Percentiles rank a stretch among this genome's conserved stretches.
Conservation (phyloP, 768 basidiomycete species). For the Zangia roseola region DNA sequence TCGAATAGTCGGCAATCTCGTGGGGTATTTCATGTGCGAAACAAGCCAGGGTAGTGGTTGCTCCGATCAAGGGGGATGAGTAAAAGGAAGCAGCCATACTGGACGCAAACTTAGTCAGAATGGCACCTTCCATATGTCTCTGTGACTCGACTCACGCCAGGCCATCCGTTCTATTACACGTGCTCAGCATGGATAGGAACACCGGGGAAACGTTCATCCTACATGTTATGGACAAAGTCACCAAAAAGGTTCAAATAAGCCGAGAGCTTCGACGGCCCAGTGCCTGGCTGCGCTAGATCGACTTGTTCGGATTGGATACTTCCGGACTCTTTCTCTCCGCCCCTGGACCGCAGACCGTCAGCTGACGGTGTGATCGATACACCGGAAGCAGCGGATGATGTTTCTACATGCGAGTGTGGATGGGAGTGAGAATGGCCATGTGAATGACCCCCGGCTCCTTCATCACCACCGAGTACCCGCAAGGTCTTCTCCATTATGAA, state of each 20-base stretch:
- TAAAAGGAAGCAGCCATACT: conserved; percentile 98
- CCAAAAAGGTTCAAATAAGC: conserved; percentile 93
- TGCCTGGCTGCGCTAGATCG: conserved; percentile 25
- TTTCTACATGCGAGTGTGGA: conserved; percentile 41
- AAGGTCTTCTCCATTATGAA: conserved; percentile 93
- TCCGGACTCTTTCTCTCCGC: conserved; percentile 23
- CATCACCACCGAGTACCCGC: conserved; percentile 70
- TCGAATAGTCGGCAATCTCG: conserved; percentile 97
- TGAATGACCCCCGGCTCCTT: conserved; percentile 45
- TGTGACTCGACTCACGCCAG: conserved; percentile 70
- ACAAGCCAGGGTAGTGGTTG: conserved; percentile 92
- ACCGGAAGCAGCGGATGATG: conserved; percentile 45
- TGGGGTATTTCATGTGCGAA: conserved; percentile 96
- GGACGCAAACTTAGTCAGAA: conserved; percentile 4
- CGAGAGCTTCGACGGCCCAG: conserved; percentile 76
- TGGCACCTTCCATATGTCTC: background rate
- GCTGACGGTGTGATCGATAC: conserved; percentile 38
- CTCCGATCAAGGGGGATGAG: conserved; percentile 90
- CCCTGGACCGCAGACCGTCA: conserved; percentile 52
- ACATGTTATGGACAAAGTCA: conserved; percentile 95
- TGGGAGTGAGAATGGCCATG: conserved; percentile 63
- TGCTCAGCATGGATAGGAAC: conserved; percentile 17
- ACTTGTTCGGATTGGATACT: conserved; percentile 25
- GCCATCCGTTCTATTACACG: conserved; percentile 73
- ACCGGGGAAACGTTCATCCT: conserved; percentile 13